phyloP scores from a whole-genome alignment of 2,329 filamentous ascomycete genomes.

The Lachnellula subtilissima region DNA sequence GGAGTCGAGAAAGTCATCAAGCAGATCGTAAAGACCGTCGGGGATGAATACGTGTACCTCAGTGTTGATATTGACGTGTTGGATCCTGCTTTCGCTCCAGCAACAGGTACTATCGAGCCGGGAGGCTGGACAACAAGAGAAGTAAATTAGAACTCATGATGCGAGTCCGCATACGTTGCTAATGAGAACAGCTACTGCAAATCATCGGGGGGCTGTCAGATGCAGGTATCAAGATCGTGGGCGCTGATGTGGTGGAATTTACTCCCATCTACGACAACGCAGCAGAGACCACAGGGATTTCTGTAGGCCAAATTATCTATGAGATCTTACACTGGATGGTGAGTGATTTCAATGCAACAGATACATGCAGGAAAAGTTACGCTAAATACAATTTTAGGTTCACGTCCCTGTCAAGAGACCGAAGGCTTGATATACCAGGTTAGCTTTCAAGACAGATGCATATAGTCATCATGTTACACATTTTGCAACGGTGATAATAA shows the following conservation, averaged over 20 bases:
- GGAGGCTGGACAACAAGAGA: slow-evolving; percentile 33
- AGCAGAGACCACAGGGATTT: slow-evolving; percentile 29
- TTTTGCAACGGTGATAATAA: too few species aligned
- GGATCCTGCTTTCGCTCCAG: slow-evolving; percentile 30
- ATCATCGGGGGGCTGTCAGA: slow-evolving; percentile 28
- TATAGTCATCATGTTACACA: too few species aligned
- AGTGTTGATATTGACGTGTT: slow-evolving; percentile 31
- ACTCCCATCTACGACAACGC: slow-evolving; percentile 30
- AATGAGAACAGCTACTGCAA: slow-evolving; percentile 20
- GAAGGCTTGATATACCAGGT: neutral
- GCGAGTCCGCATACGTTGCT: neutral
- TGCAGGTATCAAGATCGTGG: slow-evolving; percentile 29
- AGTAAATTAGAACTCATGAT: slow-evolving; percentile 3
- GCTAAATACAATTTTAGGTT: neutral
- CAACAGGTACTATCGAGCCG: slow-evolving; percentile 31
- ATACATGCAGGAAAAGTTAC: too few species aligned
- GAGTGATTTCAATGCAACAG: neutral
- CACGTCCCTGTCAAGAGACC: slow-evolving; percentile 23
- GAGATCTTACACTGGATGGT: slow-evolving; percentile 32
- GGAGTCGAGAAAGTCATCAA: slow-evolving; percentile 24
- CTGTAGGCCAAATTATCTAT: slow-evolving; percentile 25
- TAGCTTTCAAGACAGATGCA: neutral
- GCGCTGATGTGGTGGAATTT: slow-evolving; percentile 31
- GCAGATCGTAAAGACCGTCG: slow-evolving; percentile 27
- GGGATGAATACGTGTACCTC: slow-evolving; percentile 27